Evolutionary conservation across 1,139 yeast genomes (phyloP), one percentile per base, ranked within the genome.

Genomic region (Groenewaldozyma sp.): DNA sequence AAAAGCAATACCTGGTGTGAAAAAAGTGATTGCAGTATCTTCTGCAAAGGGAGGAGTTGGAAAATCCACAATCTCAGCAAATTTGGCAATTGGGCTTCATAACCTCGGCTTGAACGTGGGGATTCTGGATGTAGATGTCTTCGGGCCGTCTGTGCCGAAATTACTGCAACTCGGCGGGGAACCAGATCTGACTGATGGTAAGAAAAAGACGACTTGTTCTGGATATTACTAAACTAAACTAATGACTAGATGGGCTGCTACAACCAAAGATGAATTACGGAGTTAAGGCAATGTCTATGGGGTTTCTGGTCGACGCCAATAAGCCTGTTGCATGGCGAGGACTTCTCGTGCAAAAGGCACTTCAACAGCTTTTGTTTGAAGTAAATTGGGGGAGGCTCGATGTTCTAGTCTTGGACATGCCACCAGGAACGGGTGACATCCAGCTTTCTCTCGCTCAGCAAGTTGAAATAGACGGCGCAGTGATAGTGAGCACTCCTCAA

Each of bases 391-490:
- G 74, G 6, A 58, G 64, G n/a, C 59, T 83, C 38, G 95, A 84
- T 56, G 70, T 76, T 22, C 64, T 84, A 39, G 78, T 84, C 1
- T 65, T 84, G 14, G 95, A 84, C 51, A 74, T 84, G 83, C 95
- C 95, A 1, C 95, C 95, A 0, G 95, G 95, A 3, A 84, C 95
- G 0, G 95, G 95, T 10, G 95, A 84, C 54, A 82, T 86, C 1
- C 95, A 84, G 53, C 65, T 84, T 42, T 82, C 94, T 0, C 69
- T 86, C 21, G 78, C 88, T 24, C 95, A 84, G 56, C 82, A 78
- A 51, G 59, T 82, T n/a, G 68, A 72, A 37, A 75, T 84, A 0
- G 82, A 78, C 49, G 95, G 94, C 2, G 86, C 94, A 0, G 71
- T 84, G 0, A 74, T 84, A 36, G 94, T 84, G 1, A 77, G 88